These are phyloP conservation scores for Torulaspora indica DNA, from an alignment of 805 yeast species.

Conservation along the genomic window DNA sequence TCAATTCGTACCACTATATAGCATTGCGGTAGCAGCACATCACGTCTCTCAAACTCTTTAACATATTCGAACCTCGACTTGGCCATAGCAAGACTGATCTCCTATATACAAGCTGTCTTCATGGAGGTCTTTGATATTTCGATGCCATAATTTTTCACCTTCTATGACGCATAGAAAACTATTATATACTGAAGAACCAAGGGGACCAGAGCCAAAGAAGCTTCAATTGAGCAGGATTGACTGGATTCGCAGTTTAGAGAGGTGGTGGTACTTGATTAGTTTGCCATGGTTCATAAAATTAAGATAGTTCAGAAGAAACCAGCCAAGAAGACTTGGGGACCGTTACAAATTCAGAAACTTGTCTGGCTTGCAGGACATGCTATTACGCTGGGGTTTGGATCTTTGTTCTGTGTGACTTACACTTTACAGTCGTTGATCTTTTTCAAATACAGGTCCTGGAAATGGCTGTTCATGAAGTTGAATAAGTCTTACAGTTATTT, in stretches of 20 bases:
- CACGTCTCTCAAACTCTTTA: constrained; percentile 70
- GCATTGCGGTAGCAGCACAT: constrained; percentile 68
- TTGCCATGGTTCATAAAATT: constrained; percentile 21
- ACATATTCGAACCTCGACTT: constrained; percentile 87
- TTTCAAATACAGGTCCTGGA: constrained; percentile 35
- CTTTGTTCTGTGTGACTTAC: constrained; percentile 28
- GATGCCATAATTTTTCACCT: neutral
- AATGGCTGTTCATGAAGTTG: constrained; percentile 29
- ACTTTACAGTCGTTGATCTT: constrained; percentile 25
- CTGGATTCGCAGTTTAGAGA: neutral
- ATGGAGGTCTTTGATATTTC: neutral
- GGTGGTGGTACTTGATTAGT: neutral
- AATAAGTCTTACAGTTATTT: constrained; percentile 22
- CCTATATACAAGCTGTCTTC: neutral
- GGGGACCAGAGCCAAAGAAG: neutral
- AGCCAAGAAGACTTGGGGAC: constrained; percentile 21
- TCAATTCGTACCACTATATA: constrained; percentile 83
- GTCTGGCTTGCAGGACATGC: constrained; percentile 33
- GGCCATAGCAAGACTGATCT: constrained; percentile 48
- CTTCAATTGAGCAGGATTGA: neutral
- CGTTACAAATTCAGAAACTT: constrained; percentile 23
- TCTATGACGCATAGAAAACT: neutral
- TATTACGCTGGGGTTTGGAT: constrained; percentile 25
- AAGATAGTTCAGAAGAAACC: constrained; percentile 29
- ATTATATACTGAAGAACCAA: neutral